Conservation (phyloP, 2,329 filamentous ascomycete genomes). For the Phaeophleospora eucalypticola region DNA sequence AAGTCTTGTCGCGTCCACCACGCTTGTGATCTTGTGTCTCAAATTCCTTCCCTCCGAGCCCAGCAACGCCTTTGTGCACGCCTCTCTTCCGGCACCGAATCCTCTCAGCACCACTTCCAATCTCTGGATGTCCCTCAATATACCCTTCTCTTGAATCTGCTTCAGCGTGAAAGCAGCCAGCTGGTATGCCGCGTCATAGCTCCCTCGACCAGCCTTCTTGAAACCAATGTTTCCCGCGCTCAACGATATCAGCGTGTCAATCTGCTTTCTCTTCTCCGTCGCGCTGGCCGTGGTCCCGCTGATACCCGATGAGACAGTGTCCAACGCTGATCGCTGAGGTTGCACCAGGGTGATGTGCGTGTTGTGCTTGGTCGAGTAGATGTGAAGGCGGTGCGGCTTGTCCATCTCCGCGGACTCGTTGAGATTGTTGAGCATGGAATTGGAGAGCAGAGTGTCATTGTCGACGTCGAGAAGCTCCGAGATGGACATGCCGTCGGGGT, state of each 20-base stretch:
- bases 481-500: constrained; percentile 1
- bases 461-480: no score
- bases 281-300: constrained; percentile 25
- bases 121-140: constrained; percentile 68
- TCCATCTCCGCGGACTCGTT: constrained; percentile 9
- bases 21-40: constrained; percentile 68
- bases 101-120: constrained; percentile 80
- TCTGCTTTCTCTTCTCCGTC: constrained; percentile 49
- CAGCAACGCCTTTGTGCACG: constrained; percentile 82
- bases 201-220: constrained; percentile 70
- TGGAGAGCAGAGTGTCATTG: constrained; percentile 11
- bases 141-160: constrained; percentile 76
- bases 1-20: constrained; percentile 80
- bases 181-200: constrained; percentile 91
- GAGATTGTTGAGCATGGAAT: constrained; percentile 15
- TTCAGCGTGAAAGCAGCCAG: constrained; percentile 78
- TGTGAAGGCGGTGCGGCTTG: constrained; percentile 73
- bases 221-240: constrained; percentile 90
- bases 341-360: constrained; percentile 86
- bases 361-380: constrained; percentile 89
- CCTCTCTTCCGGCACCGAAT: constrained; percentile 83
- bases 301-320: constrained; percentile 26
- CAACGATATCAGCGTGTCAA: constrained; percentile 70
- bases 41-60: constrained; percentile 77
- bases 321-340: constrained; percentile 44